Percentiles rank a stretch among this genome's conserved stretches.
Conservation (phyloP, 805 yeast genomes). For the Kodamaea lidongshanica region DNA sequence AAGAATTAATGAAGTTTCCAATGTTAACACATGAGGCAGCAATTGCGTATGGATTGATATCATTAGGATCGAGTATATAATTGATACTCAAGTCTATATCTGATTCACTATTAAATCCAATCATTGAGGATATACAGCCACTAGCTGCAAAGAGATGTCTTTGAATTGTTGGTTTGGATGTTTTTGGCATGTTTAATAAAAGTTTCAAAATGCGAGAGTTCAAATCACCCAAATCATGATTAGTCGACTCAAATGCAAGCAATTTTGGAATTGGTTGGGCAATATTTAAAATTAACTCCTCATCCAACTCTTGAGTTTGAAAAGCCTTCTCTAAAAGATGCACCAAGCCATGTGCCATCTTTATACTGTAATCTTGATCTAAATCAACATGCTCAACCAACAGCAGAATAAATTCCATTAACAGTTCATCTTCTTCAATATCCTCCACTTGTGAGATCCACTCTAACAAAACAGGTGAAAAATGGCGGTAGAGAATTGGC, state of each 20-base stretch:
- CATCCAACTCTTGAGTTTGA: conserved; percentile 1
- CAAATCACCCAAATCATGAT: conserved; percentile 1
- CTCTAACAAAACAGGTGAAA: too few relatives aligned
- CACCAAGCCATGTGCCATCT: conserved; percentile 1
- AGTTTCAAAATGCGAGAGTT: conserved; percentile 4
- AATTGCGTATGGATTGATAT: conserved; percentile 17
- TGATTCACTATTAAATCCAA: conserved; percentile 18
- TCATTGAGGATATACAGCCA: conserved; percentile 31
- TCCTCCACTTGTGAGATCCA: too few relatives aligned
- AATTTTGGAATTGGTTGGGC: conserved; percentile 4
- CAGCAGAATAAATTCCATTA: conserved; percentile 6
- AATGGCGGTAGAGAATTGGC: too few relatives aligned
- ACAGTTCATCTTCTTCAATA: too few relatives aligned
- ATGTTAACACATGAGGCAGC: conserved; percentile 28
- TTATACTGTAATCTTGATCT: conserved; percentile 1
- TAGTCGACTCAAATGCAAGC: conserved; percentile 5
- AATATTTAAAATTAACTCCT: not conserved
- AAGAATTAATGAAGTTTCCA: conserved; percentile 29
- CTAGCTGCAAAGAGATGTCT: conserved; percentile 29
- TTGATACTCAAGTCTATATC: conserved; percentile 16
- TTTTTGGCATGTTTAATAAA: not conserved
- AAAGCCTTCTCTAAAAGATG: conserved; percentile 1
- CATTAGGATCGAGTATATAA: conserved; percentile 4
- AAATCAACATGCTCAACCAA: conserved; percentile 3
- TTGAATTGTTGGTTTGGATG: conserved; percentile 4